phyloP scores from a whole-genome alignment of 306 rosid species.

The Prunus padus region DNA sequence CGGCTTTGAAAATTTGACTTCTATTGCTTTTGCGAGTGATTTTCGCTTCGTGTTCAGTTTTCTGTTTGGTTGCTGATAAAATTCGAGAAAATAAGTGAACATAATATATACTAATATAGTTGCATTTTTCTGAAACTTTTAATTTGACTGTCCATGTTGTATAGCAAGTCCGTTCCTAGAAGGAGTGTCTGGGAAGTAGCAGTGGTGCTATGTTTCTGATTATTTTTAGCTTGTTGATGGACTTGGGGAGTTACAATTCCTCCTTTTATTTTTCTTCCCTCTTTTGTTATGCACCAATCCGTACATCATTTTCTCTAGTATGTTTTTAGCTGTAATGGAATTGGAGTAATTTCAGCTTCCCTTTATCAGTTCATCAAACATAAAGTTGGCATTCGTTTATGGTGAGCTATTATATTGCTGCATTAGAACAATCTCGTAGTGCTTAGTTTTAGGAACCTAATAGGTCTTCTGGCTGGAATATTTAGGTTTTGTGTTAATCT shows the following conservation, averaged over 20 bases:
- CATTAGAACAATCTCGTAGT: background rate
- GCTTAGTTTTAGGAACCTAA: background rate
- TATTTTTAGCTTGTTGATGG: background rate
- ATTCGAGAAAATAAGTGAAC: background rate
- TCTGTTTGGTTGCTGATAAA: conserved; percentile 16
- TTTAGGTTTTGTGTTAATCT: background rate
- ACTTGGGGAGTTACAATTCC: background rate
- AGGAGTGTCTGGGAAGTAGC: background rate
- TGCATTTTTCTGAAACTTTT: too few relatives aligned
- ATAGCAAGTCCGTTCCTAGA: background rate
- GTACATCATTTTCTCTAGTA: background rate
- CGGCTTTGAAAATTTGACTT: background rate
- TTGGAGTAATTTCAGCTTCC: background rate
- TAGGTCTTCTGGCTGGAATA: background rate
- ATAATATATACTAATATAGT: background rate
- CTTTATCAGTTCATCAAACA: background rate
- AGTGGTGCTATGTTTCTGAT: background rate
- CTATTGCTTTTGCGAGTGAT: background rate
- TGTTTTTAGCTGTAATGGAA: background rate
- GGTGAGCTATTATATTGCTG: background rate
- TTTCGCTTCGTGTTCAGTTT: background rate
- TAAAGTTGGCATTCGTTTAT: background rate
- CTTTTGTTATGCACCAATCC: background rate
- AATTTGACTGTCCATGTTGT: background rate
- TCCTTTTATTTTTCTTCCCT: too few relatives aligned